Percentiles rank a stretch among this genome's conserved stretches.
Evolutionary conservation across 352 stramenopile species (phyloP).

Genomic region (Phytophthora crassamura): DNA sequence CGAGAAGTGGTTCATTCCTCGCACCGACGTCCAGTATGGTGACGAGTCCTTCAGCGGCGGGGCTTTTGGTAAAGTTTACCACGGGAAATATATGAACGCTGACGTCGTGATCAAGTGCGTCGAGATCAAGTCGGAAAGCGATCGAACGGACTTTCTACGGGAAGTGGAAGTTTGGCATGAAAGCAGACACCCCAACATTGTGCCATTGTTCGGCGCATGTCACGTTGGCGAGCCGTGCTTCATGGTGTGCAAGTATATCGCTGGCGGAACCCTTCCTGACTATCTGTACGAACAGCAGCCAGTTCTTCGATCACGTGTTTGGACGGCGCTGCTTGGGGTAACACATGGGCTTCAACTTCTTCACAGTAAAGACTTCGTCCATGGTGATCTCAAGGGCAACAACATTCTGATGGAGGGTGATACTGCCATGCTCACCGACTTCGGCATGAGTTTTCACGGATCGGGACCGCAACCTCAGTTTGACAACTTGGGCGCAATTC

Average conservation of each 20-base stretch:
- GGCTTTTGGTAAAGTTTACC: background rate
- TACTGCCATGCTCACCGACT: slow-evolving; percentile 5
- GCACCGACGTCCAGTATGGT: background rate
- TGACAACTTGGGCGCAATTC: slow-evolving; percentile 2
- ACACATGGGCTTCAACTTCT: slow-evolving; percentile 5
- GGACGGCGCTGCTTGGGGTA: no score
- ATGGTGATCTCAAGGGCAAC: slow-evolving; percentile 9
- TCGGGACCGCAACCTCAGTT: background rate
- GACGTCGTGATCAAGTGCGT: slow-evolving; percentile 3
- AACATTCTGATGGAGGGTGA: slow-evolving; percentile 9
- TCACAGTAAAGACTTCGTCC: slow-evolving; percentile 3
- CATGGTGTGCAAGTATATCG: slow-evolving; percentile 10
- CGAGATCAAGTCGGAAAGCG: slow-evolving; percentile 6
- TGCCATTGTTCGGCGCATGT: background rate
- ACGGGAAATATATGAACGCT: background rate
- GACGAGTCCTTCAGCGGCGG: background rate
- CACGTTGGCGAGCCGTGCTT: slow-evolving; percentile 3
- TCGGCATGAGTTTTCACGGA: slow-evolving; percentile 2
- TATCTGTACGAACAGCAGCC: background rate
- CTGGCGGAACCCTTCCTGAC: background rate
- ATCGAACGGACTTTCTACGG: slow-evolving; percentile 3
- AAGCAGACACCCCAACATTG: slow-evolving; percentile 4
- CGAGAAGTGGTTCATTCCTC: no score
- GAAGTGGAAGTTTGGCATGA: slow-evolving; percentile 8
- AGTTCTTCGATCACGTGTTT: no score